These are phyloP conservation scores for Aspergillus chevalieri DNA, from an alignment of 2,329 filamentous ascomycete genomes.

Conservation along the genomic window DNA sequence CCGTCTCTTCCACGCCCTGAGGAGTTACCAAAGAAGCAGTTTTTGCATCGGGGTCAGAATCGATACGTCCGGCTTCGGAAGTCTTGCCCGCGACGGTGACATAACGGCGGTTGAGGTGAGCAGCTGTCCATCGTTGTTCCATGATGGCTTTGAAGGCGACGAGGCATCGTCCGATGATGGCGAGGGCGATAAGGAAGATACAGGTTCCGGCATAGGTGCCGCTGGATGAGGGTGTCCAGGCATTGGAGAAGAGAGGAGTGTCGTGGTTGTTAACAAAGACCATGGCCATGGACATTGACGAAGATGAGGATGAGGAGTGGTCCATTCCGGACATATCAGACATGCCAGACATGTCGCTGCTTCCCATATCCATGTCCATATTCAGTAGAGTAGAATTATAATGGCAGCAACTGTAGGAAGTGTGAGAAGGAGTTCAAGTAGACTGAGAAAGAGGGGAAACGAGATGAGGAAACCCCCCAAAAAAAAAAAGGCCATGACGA, in stretches of 20 bases:
- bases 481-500: slow-evolving; percentile 7
- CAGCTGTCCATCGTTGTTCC: slow-evolving; percentile 62
- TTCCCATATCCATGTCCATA: slow-evolving; percentile 13
- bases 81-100: slow-evolving; percentile 63
- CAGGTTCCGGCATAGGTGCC: slow-evolving; percentile 82
- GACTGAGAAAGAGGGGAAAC: not conserved
- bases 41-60: slow-evolving; percentile 57
- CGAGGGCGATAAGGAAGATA: slow-evolving; percentile 79
- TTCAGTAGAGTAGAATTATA: not conserved
- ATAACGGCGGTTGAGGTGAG: slow-evolving; percentile 68
- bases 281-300: slow-evolving; percentile 29
- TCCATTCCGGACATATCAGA: slow-evolving; percentile 25
- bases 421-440: not conserved
- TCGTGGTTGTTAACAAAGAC: slow-evolving; percentile 51
- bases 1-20: slow-evolving; percentile 75
- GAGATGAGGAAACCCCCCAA: not conserved
- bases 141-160: slow-evolving; percentile 61
- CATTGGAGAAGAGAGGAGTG: slow-evolving; percentile 60
- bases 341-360: slow-evolving; percentile 16
- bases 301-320: slow-evolving; percentile 10
- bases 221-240: slow-evolving; percentile 66
- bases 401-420: not conserved
- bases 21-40: slow-evolving; percentile 60
- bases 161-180: slow-evolving; percentile 61
- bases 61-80: slow-evolving; percentile 54